phyloP scores from a whole-genome alignment of 495 filamentous ascomycete genomes.

The Umbilicaria muhlenbergii region DNA sequence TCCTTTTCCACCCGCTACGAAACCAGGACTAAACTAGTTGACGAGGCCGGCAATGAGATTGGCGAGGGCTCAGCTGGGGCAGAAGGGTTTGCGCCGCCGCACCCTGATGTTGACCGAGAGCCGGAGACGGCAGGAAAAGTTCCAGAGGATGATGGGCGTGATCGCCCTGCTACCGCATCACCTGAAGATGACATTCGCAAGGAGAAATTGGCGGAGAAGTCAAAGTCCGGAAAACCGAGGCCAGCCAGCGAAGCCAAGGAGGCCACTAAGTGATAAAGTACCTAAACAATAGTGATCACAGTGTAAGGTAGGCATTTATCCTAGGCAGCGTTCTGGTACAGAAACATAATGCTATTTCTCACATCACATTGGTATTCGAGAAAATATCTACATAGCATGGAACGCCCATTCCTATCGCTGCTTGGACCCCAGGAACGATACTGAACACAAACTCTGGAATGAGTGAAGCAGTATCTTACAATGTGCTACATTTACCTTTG shows the following conservation, averaged over 20 bases:
- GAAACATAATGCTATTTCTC: no score
- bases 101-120: constrained; percentile 64
- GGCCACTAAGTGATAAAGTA: constrained; percentile 29
- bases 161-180: constrained; percentile 23
- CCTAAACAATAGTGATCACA: no score
- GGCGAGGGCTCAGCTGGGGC: constrained; percentile 24
- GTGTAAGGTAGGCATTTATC: no score
- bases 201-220: constrained; percentile 44
- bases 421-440: no score
- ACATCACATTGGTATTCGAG: no score
- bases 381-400: no score
- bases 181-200: constrained; percentile 40
- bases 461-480: no score
- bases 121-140: constrained; percentile 37
- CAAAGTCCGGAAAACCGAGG: constrained; percentile 40
- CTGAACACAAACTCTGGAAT: no score
- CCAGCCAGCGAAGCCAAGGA: constrained; percentile 67
- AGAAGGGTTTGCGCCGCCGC: constrained; percentile 52
- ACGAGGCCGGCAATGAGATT: constrained; percentile 59
- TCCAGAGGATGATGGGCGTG: constrained; percentile 10
- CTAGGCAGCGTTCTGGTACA: no score
- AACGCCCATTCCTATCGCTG: no score
- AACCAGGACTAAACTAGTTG: constrained; percentile 71
- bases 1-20: constrained; percentile 90
- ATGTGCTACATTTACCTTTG: no score